Evolutionary conservation across 2,329 filamentous ascomycete genomes (phyloP).

Genomic region (Fusarium haematococcum): DNA sequence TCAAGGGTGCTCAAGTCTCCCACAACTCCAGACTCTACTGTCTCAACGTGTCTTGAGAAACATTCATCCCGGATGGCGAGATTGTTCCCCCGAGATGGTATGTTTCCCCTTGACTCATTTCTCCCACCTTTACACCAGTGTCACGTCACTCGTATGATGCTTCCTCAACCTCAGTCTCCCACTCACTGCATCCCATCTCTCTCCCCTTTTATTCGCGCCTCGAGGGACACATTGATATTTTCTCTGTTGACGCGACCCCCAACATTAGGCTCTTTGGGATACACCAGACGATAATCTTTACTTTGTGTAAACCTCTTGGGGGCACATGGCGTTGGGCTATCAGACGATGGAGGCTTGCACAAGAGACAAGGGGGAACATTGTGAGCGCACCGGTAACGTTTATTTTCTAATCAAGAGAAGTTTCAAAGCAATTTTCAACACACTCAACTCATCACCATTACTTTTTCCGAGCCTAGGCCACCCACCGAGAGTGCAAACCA

Average conservation of each 20-base stretch:
- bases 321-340: conserved; percentile 23
- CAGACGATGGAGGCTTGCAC: conserved; percentile 5
- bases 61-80: background rate
- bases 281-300: conserved; percentile 4
- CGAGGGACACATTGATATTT: background rate
- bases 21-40: background rate
- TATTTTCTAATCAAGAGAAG: conserved; percentile 18
- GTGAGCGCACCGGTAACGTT: conserved; percentile 19
- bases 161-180: conserved; percentile 7
- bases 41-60: background rate
- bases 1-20: background rate
- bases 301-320: conserved; percentile 10
- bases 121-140: conserved; percentile 25
- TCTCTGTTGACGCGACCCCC: conserved; percentile 6
- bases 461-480: background rate
- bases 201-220: background rate
- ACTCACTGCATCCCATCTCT: background rate
- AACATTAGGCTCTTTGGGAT: conserved; percentile 4
- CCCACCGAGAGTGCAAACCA: background rate
- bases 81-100: background rate
- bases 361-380: background rate
- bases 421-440: background rate
- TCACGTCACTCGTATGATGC: conserved; percentile 27
- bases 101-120: conserved; percentile 1
- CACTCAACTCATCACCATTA: background rate